Evolutionary conservation across 495 filamentous ascomycete species (phyloP).

Genomic region (Paragyromitra xinjiangensis): DNA sequence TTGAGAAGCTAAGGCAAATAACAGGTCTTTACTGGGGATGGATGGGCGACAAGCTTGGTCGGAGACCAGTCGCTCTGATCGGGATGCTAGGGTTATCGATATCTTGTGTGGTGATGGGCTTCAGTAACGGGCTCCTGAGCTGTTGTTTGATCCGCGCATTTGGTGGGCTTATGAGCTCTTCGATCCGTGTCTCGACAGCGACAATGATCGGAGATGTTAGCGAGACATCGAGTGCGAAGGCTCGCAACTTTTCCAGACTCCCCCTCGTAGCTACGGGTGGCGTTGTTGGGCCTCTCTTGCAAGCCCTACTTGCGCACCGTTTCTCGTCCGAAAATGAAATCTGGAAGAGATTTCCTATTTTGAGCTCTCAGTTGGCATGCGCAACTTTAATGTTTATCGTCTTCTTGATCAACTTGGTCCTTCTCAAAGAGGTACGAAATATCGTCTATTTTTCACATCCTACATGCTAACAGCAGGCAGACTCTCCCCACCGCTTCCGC

Average conservation of each 20-base stretch:
- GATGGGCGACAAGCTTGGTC: constrained; percentile 60
- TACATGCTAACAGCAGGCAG: constrained; percentile 42
- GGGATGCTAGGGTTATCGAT: constrained; percentile 60
- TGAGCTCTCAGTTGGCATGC: constrained; percentile 61
- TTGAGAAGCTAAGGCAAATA: constrained; percentile 34
- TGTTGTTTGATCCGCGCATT: constrained; percentile 61
- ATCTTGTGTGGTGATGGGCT: constrained; percentile 62
- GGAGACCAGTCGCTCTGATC: constrained; percentile 59
- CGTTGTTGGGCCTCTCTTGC: constrained; percentile 60
- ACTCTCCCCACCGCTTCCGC: constrained; percentile 56
- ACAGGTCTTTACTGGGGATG: constrained; percentile 60
- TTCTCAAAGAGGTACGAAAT: constrained; percentile 61
- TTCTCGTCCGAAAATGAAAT: constrained; percentile 57
- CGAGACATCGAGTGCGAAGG: constrained; percentile 57
- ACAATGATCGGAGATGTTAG: constrained; percentile 64
- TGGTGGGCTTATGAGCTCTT: constrained; percentile 60
- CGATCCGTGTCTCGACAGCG: constrained; percentile 59
- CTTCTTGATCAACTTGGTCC: constrained; percentile 57
- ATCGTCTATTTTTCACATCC: background rate
- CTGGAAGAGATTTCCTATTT: constrained; percentile 60
- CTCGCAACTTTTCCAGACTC: constrained; percentile 60
- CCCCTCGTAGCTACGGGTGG: constrained; percentile 61
- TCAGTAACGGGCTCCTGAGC: constrained; percentile 59
- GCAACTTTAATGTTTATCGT: constrained; percentile 60
- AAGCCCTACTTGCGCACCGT: constrained; percentile 57